Base-by-base conservation (phyloP, 768 basidiomycete species). In the Boletus rufocinnamomeus region DNA sequence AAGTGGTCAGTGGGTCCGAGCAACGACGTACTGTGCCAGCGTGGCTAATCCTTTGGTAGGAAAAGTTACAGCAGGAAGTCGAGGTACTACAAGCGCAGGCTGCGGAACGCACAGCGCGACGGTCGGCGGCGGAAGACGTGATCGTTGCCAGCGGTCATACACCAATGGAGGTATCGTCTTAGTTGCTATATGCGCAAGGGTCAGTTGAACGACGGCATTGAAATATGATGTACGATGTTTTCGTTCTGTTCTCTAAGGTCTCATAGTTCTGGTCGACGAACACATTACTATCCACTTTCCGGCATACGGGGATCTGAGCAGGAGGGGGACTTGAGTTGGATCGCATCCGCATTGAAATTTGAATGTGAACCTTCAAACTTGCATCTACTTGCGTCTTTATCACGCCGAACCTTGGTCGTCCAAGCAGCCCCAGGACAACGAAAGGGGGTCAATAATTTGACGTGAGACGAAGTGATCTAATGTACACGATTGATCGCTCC, bases 1-100 rank as follows among this genome's bases (percentile, higher is more conserved):
- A 85, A 69, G 71, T 77, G 55, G 88, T 84, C 57, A 38, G 84
- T 77, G 19, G 51, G 25, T 40, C 28, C 34, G 51, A 28, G 19
- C 8, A 2, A 23, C 10, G 3, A 37, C 2, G 10, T 19, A 8
- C 32, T 9, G 30, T 52, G 2, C 3, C 16, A 16, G 6, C 19
- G 19, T 52, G 25, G 16, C 63, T 59, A 43, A 52, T 40, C 14
- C 50, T 44, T 45, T 19, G 41, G 14, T 52, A 88, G 89, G 76
- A 77, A 17, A 85, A 84, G 60, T 71, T 89, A 32, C 77, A 80
- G 56, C 76, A 76, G 23, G 89, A 90, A 58, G 77, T 91, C 38
- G 83, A 83, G 45, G 73, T 73, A 5, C 72, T 91, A 25, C 77
- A 83, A 61, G 69, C 76, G 10, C 81, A 76, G 58, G 77, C 81